phyloP scores from a whole-genome alignment of 2,329 filamentous ascomycete genomes.

The Trichoderma atrobrunneum region DNA sequence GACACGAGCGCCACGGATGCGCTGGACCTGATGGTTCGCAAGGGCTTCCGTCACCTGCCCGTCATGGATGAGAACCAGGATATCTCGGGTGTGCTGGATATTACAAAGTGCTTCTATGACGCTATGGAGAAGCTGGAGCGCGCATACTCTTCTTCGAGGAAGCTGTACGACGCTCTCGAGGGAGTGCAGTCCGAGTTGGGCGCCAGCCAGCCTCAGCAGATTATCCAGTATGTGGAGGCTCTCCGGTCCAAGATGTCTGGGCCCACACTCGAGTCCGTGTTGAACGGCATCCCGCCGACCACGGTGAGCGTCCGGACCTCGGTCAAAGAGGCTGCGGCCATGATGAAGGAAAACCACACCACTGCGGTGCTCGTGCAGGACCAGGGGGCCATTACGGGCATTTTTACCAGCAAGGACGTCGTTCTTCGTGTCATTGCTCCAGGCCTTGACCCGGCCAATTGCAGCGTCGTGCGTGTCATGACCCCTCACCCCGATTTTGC shows the following conservation, averaged over 20 bases:
- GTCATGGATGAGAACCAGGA: conserved; percentile 99
- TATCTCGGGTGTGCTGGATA: conserved; percentile 95
- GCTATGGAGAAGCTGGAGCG: conserved; percentile 99
- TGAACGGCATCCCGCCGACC: conserved; percentile 86
- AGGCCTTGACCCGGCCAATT: conserved; percentile 87
- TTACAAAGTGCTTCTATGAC: conserved; percentile 99
- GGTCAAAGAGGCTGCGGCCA: conserved; percentile 87
- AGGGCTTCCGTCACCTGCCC: conserved; percentile 94
- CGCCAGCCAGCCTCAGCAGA: conserved; percentile 93
- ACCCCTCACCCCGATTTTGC: conserved; percentile 98
- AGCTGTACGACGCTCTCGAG: conserved; percentile 95
- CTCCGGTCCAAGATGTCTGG: conserved; percentile 96
- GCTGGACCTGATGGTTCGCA: conserved; percentile 94
- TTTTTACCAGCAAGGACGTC: conserved; percentile 99
- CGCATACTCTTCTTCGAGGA: conserved; percentile 95
- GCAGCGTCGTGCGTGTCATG: conserved; percentile 98
- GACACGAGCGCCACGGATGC: conserved; percentile 98
- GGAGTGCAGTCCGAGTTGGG: conserved; percentile 97
- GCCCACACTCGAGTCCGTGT: conserved; percentile 88
- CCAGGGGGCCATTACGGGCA: conserved; percentile 94
- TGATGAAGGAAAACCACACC: conserved; percentile 99
- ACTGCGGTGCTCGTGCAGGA: conserved; percentile 96
- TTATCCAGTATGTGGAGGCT: conserved; percentile 98
- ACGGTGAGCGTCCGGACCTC: conserved; percentile 95
- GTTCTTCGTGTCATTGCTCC: conserved; percentile 97